Percentiles rank a stretch among this genome's conserved stretches.
phyloP scores from a whole-genome alignment of 2,329 filamentous ascomycete genomes.

The Xylariales sp. region DNA sequence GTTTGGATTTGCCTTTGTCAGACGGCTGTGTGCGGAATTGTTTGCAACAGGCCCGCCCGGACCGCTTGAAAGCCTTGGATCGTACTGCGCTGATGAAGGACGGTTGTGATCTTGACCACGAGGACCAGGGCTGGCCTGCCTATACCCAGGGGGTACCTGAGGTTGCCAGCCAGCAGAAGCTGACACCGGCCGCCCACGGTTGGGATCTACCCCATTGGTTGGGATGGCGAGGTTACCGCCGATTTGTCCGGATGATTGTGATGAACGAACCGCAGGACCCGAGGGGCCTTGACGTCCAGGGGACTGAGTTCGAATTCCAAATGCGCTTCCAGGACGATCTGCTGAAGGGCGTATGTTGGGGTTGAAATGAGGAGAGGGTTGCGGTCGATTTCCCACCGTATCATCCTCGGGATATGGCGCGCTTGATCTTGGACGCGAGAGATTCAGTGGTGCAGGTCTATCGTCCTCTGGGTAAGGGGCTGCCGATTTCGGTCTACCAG shows the following conservation, averaged over 20 bases:
- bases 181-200: conserved; percentile 37
- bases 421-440: conserved; percentile 39
- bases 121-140: conserved; percentile 33
- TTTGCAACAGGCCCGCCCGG: conserved; percentile 27
- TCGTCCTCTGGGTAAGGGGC: conserved; percentile 71
- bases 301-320: conserved; percentile 47
- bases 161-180: conserved; percentile 41
- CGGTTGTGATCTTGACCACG: conserved; percentile 16
- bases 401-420: conserved; percentile 54
- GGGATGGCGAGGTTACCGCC: conserved; percentile 41
- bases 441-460: conserved; percentile 44
- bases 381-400: conserved; percentile 23
- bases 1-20: conserved; percentile 33
- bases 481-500: conserved; percentile 48
- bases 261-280: conserved; percentile 32
- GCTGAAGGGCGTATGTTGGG: conserved; percentile 45
- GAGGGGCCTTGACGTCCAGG: conserved; percentile 20
- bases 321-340: conserved; percentile 47
- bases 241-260: conserved; percentile 42
- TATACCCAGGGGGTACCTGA: conserved; percentile 32
- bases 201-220: conserved; percentile 33
- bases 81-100: conserved; percentile 20
- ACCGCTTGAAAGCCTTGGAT: conserved; percentile 17
- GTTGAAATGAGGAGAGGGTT: conserved; percentile 37
- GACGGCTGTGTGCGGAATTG: conserved; percentile 31